These are phyloP conservation scores for Verticillium nonalfalfae DNA, from an alignment of 2,329 filamentous ascomycete genomes.

Conservation along the genomic window DNA sequence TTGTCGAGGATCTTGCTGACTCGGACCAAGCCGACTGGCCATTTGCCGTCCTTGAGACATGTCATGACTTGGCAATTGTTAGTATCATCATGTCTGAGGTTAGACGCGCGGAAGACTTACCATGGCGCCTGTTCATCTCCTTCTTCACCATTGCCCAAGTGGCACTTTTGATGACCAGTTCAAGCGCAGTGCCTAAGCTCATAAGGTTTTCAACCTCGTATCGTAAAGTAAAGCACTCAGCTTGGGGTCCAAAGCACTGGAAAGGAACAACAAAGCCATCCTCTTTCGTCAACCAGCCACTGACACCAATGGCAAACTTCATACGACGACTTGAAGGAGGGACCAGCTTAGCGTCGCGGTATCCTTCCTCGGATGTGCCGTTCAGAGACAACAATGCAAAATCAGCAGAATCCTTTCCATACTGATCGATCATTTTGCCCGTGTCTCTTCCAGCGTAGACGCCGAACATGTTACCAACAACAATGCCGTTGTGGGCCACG, in stretches of 20 bases:
- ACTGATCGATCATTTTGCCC: slow-evolving; percentile 81
- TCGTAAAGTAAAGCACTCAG: slow-evolving; percentile 75
- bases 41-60: slow-evolving; percentile 50
- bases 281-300: slow-evolving; percentile 71
- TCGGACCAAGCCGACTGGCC: slow-evolving; percentile 59
- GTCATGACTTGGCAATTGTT: slow-evolving; percentile 24
- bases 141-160: slow-evolving; percentile 69
- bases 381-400: slow-evolving; percentile 79
- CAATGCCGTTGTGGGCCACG: slow-evolving; percentile 70
- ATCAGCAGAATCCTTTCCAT: slow-evolving; percentile 78
- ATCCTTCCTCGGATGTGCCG: slow-evolving; percentile 33
- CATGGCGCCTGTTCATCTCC: slow-evolving; percentile 37
- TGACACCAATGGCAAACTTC: slow-evolving; percentile 75
- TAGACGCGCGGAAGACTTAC: slow-evolving; percentile 26
- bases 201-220: slow-evolving; percentile 77
- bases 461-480: slow-evolving; percentile 82
- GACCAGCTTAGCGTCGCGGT: slow-evolving; percentile 43
- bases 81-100: neutral
- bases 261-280: slow-evolving; percentile 73
- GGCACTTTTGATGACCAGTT: slow-evolving; percentile 68
- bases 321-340: slow-evolving; percentile 58
- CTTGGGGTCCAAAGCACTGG: slow-evolving; percentile 60
- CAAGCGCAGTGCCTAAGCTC: slow-evolving; percentile 72
- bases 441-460: slow-evolving; percentile 84
- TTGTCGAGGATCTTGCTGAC: slow-evolving; percentile 74